Evolutionary conservation across 352 stramenopile genomes (phyloP).

Genomic region (Phytophthora multivora): DNA sequence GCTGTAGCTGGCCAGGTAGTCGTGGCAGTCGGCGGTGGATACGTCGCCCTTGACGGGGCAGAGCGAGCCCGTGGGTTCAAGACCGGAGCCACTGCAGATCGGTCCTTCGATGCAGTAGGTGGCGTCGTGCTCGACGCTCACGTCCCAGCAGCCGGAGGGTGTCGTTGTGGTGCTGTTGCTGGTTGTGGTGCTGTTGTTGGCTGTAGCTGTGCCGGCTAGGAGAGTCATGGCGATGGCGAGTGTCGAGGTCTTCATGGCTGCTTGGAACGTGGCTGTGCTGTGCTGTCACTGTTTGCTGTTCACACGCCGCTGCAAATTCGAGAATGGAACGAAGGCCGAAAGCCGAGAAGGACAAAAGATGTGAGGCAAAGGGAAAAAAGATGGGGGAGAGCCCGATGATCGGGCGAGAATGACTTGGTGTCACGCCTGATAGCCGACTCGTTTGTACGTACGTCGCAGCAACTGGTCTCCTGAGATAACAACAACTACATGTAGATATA

Average conservation of each 20-base stretch:
- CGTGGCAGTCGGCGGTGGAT: slow-evolving; percentile 53
- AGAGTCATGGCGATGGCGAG: slow-evolving; percentile 13
- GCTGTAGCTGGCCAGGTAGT: slow-evolving; percentile 57
- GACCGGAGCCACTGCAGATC: slow-evolving; percentile 43
- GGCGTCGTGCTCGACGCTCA: slow-evolving; percentile 48
- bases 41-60: slow-evolving; percentile 49
- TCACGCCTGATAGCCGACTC: slow-evolving; percentile 17
- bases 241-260: slow-evolving; percentile 15
- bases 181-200: slow-evolving; percentile 6
- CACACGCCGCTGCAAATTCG: slow-evolving; percentile 23
- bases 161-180: slow-evolving; percentile 18
- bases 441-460: slow-evolving; percentile 11
- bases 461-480: slow-evolving; percentile 9
- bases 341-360: slow-evolving; percentile 8
- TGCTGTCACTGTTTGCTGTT: slow-evolving; percentile 1
- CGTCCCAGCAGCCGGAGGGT: slow-evolving; percentile 29
- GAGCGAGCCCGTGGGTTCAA: slow-evolving; percentile 25
- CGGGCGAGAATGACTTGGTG: slow-evolving; percentile 7
- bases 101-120: slow-evolving; percentile 57
- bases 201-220: slow-evolving; percentile 2
- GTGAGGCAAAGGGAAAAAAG: slow-evolving; percentile 10
- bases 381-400: slow-evolving; percentile 24
- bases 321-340: slow-evolving; percentile 14
- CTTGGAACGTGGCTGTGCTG: slow-evolving; percentile 1
- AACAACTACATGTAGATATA: no score